Evolutionary conservation across 768 basidiomycete genomes (phyloP).

Genomic region (Coprinopsis sp.): DNA sequence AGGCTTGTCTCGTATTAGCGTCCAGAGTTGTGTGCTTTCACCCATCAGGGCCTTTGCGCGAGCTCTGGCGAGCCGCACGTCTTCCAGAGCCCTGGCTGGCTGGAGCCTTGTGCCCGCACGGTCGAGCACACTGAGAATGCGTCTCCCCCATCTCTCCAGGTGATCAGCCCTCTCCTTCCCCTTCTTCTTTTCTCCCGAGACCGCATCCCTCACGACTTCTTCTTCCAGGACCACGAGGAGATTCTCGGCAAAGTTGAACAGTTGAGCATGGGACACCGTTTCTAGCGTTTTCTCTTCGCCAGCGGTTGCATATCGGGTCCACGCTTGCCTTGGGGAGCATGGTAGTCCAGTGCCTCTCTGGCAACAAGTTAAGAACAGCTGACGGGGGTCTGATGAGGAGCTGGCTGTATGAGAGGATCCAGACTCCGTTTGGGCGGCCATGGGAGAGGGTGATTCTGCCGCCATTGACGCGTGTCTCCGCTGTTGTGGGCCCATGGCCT

Average conservation of each 20-base stretch:
- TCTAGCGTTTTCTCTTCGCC: neutral
- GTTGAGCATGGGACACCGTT: slow-evolving; percentile 1
- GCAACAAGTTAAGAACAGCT: too few species aligned
- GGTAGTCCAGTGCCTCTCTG: too few species aligned
- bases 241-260: slow-evolving; percentile 32
- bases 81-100: too few species aligned
- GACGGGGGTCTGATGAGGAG: too few species aligned
- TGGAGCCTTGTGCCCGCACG: slow-evolving; percentile 34
- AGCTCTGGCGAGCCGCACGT: too few species aligned
- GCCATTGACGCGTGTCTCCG: slow-evolving; percentile 23
- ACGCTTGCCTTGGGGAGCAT: slow-evolving; percentile 1
- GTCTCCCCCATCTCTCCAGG: slow-evolving; percentile 12
- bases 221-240: slow-evolving; percentile 19
- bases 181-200: too few species aligned
- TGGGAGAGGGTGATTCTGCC: slow-evolving; percentile 3
- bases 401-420: too few species aligned
- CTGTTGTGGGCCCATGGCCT: slow-evolving; percentile 16
- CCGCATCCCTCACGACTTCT: too few species aligned
- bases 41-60: too few species aligned
- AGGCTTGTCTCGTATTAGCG: too few species aligned
- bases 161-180: neutral
- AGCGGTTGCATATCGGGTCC: neutral
- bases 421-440: neutral
- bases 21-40: too few species aligned
- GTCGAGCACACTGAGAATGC: slow-evolving; percentile 30